Conservation (phyloP, 257 asterid genomes). For the Nemophila menziesii region DNA sequence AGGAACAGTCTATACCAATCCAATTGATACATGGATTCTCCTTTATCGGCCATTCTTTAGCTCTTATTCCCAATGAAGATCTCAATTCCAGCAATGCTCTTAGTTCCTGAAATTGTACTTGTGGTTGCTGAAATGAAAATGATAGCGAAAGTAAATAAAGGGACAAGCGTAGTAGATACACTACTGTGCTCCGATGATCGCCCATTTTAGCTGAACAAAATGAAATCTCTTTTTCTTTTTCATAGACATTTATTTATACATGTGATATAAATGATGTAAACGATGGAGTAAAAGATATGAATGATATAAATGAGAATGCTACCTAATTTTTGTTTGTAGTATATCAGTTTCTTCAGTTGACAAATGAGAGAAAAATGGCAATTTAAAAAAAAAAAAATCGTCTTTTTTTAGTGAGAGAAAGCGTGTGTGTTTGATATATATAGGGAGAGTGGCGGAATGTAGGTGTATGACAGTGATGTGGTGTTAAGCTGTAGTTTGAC, state of each 20-base stretch:
- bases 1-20: constrained; percentile 52
- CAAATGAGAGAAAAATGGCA: constrained; percentile 33
- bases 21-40: constrained; percentile 66
- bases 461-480: too few species aligned
- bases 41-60: constrained; percentile 77
- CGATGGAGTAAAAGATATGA: too few species aligned
- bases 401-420: constrained; percentile 16
- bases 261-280: not conserved
- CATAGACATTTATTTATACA: constrained; percentile 8
- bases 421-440: constrained; percentile 1
- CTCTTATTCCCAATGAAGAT: constrained; percentile 88
- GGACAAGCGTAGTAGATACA: constrained; percentile 20
- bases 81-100: constrained; percentile 68
- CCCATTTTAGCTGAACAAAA: constrained; percentile 52
- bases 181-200: constrained; percentile 36
- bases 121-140: constrained; percentile 22
- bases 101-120: constrained; percentile 40
- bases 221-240: constrained; percentile 27
- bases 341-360: constrained; percentile 37
- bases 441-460: too few species aligned
- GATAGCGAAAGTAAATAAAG: constrained; percentile 33
- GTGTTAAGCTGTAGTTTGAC: too few species aligned
- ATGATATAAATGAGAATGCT: constrained; percentile 7
- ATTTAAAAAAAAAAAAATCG: constrained; percentile 12
- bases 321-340: constrained; percentile 14